Evolutionary conservation across 2,329 filamentous ascomycete species (phyloP).

Genomic region (Stachybotrys chartarum): DNA sequence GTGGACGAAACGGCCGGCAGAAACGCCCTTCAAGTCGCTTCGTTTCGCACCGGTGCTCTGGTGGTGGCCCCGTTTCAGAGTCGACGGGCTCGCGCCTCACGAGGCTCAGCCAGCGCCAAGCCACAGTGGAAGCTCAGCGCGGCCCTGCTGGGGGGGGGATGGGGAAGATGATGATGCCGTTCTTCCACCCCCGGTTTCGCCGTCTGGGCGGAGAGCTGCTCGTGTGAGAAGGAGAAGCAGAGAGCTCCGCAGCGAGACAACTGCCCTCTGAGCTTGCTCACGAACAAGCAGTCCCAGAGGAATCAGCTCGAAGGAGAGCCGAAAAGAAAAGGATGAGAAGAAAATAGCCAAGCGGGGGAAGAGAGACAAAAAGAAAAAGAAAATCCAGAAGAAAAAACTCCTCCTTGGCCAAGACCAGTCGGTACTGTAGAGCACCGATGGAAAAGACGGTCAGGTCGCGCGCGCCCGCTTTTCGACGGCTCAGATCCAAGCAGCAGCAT

Average conservation of each 20-base stretch:
- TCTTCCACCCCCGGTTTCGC: too few relatives aligned
- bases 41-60: neutral
- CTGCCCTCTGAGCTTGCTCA: neutral
- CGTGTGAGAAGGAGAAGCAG: too few relatives aligned
- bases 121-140: neutral
- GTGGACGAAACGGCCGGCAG: neutral
- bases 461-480: neutral
- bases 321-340: neutral
- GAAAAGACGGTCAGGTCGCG: neutral
- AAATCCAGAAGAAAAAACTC: constrained; percentile 1
- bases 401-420: neutral
- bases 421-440: neutral
- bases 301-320: neutral
- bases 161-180: too few relatives aligned
- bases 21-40: neutral
- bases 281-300: neutral
- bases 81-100: neutral
- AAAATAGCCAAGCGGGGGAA: constrained; percentile 2
- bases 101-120: neutral
- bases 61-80: too few relatives aligned
- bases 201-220: too few relatives aligned
- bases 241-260: too few relatives aligned
- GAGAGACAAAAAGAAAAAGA: constrained; percentile 6
- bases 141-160: neutral
- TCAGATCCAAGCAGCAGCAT: neutral